A percentile compares a stretch with the other conserved stretches of the same genome.
Conservation (phyloP, 768 basidiomycete species). For the Cubamyces lactineus region DNA sequence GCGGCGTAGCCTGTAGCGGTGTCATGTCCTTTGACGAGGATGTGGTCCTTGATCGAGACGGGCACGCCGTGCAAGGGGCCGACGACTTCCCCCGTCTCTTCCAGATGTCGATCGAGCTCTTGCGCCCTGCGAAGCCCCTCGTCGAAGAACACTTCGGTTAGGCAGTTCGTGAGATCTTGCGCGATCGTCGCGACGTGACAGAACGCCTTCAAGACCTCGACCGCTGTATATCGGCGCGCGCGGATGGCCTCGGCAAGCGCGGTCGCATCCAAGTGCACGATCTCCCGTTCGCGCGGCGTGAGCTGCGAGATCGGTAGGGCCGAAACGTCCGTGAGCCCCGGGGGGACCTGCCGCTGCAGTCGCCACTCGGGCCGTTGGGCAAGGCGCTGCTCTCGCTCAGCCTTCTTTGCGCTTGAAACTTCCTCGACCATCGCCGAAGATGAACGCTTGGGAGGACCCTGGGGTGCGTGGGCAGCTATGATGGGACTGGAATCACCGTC, state of each 20-base stretch:
- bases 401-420: conserved; percentile 29
- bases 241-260: conserved; percentile 34
- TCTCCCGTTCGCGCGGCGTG: conserved; percentile 34
- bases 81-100: conserved; percentile 54
- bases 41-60: conserved; percentile 75
- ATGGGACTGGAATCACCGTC: conserved; percentile 20
- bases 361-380: conserved; percentile 34
- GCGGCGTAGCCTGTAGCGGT: conserved; percentile 71
- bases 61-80: conserved; percentile 85
- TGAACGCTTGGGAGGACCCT: conserved; percentile 4
- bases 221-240: conserved; percentile 35
- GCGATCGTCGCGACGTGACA: conserved; percentile 47
- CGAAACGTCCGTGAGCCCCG: conserved; percentile 33
- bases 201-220: conserved; percentile 41
- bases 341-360: conserved; percentile 25
- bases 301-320: conserved; percentile 34
- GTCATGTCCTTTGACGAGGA: conserved; percentile 64
- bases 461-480: conserved; percentile 11
- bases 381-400: conserved; percentile 34
- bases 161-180: conserved; percentile 71
- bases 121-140: conserved; percentile 64
- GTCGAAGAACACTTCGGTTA: conserved; percentile 83
- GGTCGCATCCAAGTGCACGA: conserved; percentile 41
- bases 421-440: conserved; percentile 19
- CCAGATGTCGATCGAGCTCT: conserved; percentile 68